Percentiles rank a stretch among this genome's conserved stretches.
These are phyloP conservation scores for Suhomyces panamericanus DNA, from an alignment of 1,139 yeast species.

Conservation along the genomic window DNA sequence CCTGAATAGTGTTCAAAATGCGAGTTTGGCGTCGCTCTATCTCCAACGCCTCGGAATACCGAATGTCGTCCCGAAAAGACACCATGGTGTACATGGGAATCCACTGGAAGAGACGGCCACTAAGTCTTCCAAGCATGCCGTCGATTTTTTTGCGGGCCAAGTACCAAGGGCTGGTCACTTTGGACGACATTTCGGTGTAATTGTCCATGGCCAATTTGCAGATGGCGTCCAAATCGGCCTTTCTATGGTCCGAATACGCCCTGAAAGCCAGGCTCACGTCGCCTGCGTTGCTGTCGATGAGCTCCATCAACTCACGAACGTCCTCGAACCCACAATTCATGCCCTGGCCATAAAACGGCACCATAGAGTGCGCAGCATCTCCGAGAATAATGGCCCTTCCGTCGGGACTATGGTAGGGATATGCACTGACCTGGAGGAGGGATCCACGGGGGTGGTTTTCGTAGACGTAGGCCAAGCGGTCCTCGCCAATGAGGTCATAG, in stretches of 20 bases:
- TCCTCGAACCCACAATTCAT: constrained; percentile 97
- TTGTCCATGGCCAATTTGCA: constrained; percentile 77
- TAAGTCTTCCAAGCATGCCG: constrained; percentile 54
- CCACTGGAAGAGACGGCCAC: constrained; percentile 58
- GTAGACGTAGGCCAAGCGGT: constrained; percentile 52
- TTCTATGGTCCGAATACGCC: constrained; percentile 57
- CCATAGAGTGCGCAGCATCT: constrained; percentile 97
- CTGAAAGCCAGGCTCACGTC: constrained; percentile 54
- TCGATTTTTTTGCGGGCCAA: constrained; percentile 69
- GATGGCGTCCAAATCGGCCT: constrained; percentile 70
- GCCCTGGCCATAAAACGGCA: constrained; percentile 96
- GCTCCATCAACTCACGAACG: constrained; percentile 62
- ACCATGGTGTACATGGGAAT: constrained; percentile 91
- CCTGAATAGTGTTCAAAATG: constrained; percentile 36
- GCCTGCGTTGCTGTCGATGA: constrained; percentile 47
- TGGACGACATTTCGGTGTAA: constrained; percentile 84
- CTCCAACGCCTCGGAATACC: constrained; percentile 70
- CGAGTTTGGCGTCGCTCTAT: constrained; percentile 51
- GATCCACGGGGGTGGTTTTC: constrained; percentile 71
- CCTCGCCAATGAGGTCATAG: constrained; percentile 60
- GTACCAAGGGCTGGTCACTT: constrained; percentile 67
- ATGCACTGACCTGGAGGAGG: constrained; percentile 64
- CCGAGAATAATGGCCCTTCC: constrained; percentile 75
- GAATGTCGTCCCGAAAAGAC: constrained; percentile 79
- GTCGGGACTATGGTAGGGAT: constrained; percentile 64